Evolutionary conservation across 805 yeast genomes (phyloP).

Genomic region (Candida corydali): DNA sequence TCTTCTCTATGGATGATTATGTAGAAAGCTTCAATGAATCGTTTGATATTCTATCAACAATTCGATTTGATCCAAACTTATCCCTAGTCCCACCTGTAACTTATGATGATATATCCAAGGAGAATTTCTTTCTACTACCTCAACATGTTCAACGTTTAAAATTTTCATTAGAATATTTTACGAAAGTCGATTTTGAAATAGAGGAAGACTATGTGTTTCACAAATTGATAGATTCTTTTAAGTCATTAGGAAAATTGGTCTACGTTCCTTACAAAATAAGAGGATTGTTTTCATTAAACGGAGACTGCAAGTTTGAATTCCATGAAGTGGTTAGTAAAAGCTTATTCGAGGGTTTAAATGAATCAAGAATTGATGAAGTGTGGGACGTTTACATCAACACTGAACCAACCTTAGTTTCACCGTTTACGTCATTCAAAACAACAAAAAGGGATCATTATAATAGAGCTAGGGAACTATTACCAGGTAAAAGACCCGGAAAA

Average conservation of each 20-base stretch:
- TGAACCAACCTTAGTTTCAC: slow-evolving; percentile 51
- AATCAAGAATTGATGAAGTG: slow-evolving; percentile 9
- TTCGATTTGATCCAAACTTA: slow-evolving; percentile 70
- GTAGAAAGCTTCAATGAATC: slow-evolving; percentile 15
- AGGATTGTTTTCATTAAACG: slow-evolving; percentile 24
- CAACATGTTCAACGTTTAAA: slow-evolving; percentile 62
- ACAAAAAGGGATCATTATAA: slow-evolving; percentile 64
- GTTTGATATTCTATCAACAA: slow-evolving; percentile 63
- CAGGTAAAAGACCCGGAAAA: slow-evolving; percentile 32
- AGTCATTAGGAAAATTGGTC: slow-evolving; percentile 16
- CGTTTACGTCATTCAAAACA: slow-evolving; percentile 86
- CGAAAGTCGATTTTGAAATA: slow-evolving; percentile 32
- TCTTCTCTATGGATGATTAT: slow-evolving; percentile 3
- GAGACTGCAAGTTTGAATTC: slow-evolving; percentile 28
- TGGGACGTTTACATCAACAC: slow-evolving; percentile 67
- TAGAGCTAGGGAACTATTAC: slow-evolving; percentile 53
- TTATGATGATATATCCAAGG: slow-evolving; percentile 18
- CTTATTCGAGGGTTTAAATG: slow-evolving; percentile 23
- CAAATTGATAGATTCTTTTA: slow-evolving; percentile 25
- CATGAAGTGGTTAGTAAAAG: slow-evolving; percentile 23
- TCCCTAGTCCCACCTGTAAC: slow-evolving; percentile 22
- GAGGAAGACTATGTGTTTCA: slow-evolving; percentile 39
- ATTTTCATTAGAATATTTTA: slow-evolving; percentile 51
- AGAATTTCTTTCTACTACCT: slow-evolving; percentile 56
- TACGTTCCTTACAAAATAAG: slow-evolving; percentile 29